phyloP scores from a whole-genome alignment of 2,329 filamentous ascomycete genomes.

The Phyllachora maydis region DNA sequence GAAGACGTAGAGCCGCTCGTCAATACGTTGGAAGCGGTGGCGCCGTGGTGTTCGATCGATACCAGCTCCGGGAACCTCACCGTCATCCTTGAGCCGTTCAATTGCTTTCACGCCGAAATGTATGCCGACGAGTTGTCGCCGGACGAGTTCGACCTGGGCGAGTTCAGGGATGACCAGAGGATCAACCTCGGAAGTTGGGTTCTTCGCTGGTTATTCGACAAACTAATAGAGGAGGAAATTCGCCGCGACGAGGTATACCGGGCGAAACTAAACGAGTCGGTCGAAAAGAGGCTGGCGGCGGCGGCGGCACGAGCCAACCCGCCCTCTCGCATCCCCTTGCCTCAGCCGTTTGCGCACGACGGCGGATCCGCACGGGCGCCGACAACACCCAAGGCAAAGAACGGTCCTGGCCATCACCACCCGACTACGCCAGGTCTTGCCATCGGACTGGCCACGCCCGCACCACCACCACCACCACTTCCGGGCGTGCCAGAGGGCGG shows the following conservation, averaged over 20 bases:
- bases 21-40: conserved; percentile 74
- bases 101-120: conserved; percentile 93
- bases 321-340: conserved; percentile 34
- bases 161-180: conserved; percentile 83
- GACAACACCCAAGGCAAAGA: conserved; percentile 43
- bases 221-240: conserved; percentile 79
- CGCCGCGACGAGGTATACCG: conserved; percentile 58
- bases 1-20: conserved; percentile 78
- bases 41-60: conserved; percentile 92
- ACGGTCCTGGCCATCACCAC: conserved; percentile 35
- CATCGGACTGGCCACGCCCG: conserved; percentile 60
- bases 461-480: too few species aligned
- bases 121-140: conserved; percentile 79
- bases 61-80: conserved; percentile 82
- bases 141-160: conserved; percentile 48
- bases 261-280: conserved; percentile 40
- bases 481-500: conserved; percentile 26
- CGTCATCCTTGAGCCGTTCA: conserved; percentile 80
- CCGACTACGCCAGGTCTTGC: conserved; percentile 56
- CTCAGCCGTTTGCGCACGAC: conserved; percentile 15
- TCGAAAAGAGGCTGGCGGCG: conserved; percentile 35
- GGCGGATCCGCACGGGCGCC: conserved; percentile 22
- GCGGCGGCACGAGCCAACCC: conserved; percentile 34
- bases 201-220: conserved; percentile 74
- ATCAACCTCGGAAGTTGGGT: conserved; percentile 98